phyloP scores from a whole-genome alignment of 768 basidiomycete species.

The Lactarius trivialis region DNA sequence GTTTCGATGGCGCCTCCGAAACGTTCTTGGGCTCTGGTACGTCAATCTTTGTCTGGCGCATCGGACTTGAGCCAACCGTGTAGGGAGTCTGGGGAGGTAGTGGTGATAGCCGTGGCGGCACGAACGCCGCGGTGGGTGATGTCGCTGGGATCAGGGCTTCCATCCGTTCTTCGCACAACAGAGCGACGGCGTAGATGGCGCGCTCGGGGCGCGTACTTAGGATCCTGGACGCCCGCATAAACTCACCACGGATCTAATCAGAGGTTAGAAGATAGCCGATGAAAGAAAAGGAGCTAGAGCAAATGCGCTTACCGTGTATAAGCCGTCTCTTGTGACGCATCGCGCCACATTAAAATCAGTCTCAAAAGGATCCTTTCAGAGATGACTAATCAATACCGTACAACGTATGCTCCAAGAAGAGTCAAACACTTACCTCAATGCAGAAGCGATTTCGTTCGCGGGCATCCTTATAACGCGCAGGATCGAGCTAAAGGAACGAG shows the following conservation, averaged over 20 bases:
- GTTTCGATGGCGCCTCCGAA: constrained; percentile 45
- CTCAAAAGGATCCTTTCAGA: constrained; percentile 86
- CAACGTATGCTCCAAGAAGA: neutral
- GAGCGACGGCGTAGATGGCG: constrained; percentile 73
- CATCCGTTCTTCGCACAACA: constrained; percentile 87
- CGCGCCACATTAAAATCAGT: constrained; percentile 93
- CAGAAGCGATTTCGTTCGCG: constrained; percentile 92
- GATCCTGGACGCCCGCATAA: constrained; percentile 92
- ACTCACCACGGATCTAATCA: constrained; percentile 89
- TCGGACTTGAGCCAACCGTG: constrained; percentile 54
- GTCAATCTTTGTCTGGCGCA: constrained; percentile 40
- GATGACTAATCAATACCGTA: neutral
- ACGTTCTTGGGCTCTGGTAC: constrained; percentile 33
- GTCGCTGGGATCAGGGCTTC: constrained; percentile 51
- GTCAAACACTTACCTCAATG: constrained; percentile 62
- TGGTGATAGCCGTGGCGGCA: constrained; percentile 39
- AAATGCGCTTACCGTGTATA: constrained; percentile 68
- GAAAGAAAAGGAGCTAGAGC: neutral
- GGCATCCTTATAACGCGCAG: constrained; percentile 51
- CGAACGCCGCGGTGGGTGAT: constrained; percentile 37
- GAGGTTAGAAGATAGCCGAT: constrained; percentile 2
- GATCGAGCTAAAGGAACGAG: constrained; percentile 19
- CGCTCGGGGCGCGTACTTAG: constrained; percentile 73
- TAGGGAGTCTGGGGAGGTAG: constrained; percentile 66
- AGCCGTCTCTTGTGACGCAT: constrained; percentile 92